A percentile compares a stretch with the other conserved stretches of the same genome.
Evolutionary conservation across 2,329 filamentous ascomycete species (phyloP).

Genomic region (Calonectria pteridis): DNA sequence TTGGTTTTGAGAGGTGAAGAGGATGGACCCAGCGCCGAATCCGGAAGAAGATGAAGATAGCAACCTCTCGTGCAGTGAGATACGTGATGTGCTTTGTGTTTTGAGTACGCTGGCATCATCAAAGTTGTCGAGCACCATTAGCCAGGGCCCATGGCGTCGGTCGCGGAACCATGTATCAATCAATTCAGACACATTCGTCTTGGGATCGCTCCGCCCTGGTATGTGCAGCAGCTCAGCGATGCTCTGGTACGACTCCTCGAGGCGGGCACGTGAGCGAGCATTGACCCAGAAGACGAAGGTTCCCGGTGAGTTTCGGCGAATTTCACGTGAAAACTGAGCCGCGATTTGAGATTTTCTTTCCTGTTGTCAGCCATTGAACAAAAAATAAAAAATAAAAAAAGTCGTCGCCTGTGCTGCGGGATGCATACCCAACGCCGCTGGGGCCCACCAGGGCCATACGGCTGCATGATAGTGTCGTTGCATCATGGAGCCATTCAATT

Average conservation of each 20-base stretch:
- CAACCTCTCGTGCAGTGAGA: neutral
- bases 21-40: neutral
- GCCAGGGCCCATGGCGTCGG: slow-evolving; percentile 5
- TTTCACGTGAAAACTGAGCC: slow-evolving; percentile 16
- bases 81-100: neutral
- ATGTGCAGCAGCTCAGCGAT: slow-evolving; percentile 20
- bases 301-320: neutral
- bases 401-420: too few relatives aligned
- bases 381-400: neutral
- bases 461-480: neutral
- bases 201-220: slow-evolving; percentile 7
- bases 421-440: slow-evolving; percentile 20
- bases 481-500: slow-evolving; percentile 4
- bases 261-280: slow-evolving; percentile 7
- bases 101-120: neutral
- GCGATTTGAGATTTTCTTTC: slow-evolving; percentile 27
- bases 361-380: neutral
- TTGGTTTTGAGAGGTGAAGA: neutral
- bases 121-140: slow-evolving; percentile 16
- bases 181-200: slow-evolving; percentile 13
- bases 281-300: slow-evolving; percentile 22
- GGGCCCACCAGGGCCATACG: slow-evolving; percentile 25
- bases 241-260: slow-evolving; percentile 20
- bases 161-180: slow-evolving; percentile 14
- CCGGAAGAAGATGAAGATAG: neutral